phyloP scores from a whole-genome alignment of 352 stramenopile genomes.

The Pythium rhizo-oryzae region DNA sequence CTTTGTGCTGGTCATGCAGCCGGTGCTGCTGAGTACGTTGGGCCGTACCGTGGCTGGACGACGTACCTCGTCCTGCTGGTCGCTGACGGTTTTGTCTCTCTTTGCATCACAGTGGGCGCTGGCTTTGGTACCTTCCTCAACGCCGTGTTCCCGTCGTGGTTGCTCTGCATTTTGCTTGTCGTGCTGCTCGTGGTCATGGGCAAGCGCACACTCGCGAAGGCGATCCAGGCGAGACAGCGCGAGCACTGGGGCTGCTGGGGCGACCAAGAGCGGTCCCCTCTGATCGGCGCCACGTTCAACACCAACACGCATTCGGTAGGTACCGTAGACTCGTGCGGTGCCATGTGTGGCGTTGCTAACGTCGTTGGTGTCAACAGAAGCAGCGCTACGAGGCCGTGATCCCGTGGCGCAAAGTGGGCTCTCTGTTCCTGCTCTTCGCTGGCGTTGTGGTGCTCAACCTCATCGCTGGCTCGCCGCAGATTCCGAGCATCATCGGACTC shows the following conservation, averaged over 20 bases:
- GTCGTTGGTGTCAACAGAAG: constrained; percentile 8
- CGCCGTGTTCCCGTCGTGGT: constrained; percentile 86
- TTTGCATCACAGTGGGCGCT: constrained; percentile 45
- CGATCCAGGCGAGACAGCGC: constrained; percentile 83
- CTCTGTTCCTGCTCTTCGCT: constrained; percentile 86
- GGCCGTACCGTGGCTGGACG: too few species aligned
- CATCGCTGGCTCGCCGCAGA: constrained; percentile 87
- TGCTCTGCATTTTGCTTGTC: constrained; percentile 91
- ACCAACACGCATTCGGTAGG: constrained; percentile 1
- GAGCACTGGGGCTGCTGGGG: constrained; percentile 65
- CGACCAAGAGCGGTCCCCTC: constrained; percentile 19
- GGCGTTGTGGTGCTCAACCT: constrained; percentile 93
- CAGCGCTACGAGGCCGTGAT: constrained; percentile 48
- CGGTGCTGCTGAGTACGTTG: constrained; percentile 79
- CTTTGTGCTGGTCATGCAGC: constrained; percentile 97
- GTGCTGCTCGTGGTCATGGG: constrained; percentile 88
- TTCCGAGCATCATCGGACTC: constrained; percentile 90
- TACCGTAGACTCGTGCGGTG: neutral
- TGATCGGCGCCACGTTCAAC: constrained; percentile 35
- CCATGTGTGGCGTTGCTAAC: too few species aligned
- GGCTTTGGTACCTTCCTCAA: constrained; percentile 92
- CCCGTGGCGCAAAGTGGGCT: constrained; percentile 76
- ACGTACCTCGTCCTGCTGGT: too few species aligned
- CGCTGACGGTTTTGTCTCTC: neutral
- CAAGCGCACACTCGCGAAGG: constrained; percentile 90